Percentiles rank a stretch among this genome's conserved stretches.
These are phyloP conservation scores for Blastomyces emzantsi DNA, from an alignment of 2,329 filamentous ascomycete genomes.

Conservation along the genomic window DNA sequence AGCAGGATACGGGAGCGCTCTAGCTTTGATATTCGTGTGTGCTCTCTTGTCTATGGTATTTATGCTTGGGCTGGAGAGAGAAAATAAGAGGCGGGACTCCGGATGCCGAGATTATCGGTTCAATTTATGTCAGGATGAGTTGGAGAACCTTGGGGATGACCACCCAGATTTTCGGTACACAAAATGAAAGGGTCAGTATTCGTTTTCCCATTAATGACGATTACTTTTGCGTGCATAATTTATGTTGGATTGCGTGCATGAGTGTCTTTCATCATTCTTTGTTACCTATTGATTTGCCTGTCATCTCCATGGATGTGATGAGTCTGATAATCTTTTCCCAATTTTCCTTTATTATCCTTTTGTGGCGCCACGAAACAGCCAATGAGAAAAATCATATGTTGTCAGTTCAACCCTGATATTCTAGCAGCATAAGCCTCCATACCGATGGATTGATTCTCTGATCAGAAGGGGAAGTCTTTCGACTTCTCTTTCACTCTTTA, in stretches of 20 bases:
- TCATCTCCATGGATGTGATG: not conserved
- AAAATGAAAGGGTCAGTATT: slow-evolving; percentile 18
- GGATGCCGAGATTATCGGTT: slow-evolving; percentile 31
- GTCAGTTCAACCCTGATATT: not conserved
- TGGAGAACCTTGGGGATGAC: slow-evolving; percentile 33
- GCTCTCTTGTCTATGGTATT: slow-evolving; percentile 24
- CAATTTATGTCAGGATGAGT: slow-evolving; percentile 27
- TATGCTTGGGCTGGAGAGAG: slow-evolving; percentile 26
- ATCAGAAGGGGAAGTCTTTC: not conserved
- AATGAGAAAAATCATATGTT: too few species aligned
- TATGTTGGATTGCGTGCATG: not conserved
- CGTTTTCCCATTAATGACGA: not conserved
- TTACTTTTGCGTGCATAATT: not conserved
- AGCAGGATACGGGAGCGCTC: slow-evolving; percentile 37
- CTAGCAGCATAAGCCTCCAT: not conserved
- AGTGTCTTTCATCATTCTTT: not conserved
- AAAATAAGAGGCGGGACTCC: slow-evolving; percentile 29
- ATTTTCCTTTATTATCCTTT: not conserved
- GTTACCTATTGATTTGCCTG: not conserved
- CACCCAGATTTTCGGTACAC: slow-evolving; percentile 34
- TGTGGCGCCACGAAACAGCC: too few species aligned
- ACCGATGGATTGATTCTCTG: not conserved
- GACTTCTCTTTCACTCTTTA: not conserved
- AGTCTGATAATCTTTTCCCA: not conserved
- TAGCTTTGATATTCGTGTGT: slow-evolving; percentile 29